Conservation (phyloP, 2,329 filamentous ascomycete species). For the Phaeosphaeriaceae sp. region DNA sequence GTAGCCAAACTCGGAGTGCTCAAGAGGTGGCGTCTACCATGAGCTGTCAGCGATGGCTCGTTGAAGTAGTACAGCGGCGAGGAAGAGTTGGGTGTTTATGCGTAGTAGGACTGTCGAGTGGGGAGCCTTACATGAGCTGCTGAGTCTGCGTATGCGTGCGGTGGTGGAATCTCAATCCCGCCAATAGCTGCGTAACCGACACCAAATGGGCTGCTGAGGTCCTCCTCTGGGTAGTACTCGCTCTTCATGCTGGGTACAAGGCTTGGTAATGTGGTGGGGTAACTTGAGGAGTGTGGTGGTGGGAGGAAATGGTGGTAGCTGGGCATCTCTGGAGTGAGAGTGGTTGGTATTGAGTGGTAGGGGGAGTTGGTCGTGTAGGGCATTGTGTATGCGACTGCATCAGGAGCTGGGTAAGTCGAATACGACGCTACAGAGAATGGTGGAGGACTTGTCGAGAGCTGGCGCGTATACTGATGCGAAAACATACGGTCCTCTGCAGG, state of each 20-base stretch:
- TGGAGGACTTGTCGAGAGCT: slow-evolving; percentile 74
- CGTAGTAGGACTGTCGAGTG: slow-evolving; percentile 47
- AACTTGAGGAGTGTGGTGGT: slow-evolving; percentile 51
- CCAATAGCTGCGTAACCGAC: slow-evolving; percentile 70
- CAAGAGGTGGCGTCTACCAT: slow-evolving; percentile 75
- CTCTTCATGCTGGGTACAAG: slow-evolving; percentile 69
- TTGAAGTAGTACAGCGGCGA: slow-evolving; percentile 30
- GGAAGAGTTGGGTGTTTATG: slow-evolving; percentile 39
- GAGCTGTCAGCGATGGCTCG: slow-evolving; percentile 46
- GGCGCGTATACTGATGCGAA: slow-evolving; percentile 68
- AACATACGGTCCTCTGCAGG: slow-evolving; percentile 74
- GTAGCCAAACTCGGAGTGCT: slow-evolving; percentile 62
- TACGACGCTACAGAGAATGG: slow-evolving; percentile 64
- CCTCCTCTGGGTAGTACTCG: slow-evolving; percentile 65
- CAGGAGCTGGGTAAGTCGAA: slow-evolving; percentile 70
- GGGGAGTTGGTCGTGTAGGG: slow-evolving; percentile 57
- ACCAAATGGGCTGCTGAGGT: slow-evolving; percentile 67
- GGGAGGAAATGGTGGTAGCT: slow-evolving; percentile 63
- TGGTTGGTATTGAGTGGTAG: slow-evolving; percentile 48
- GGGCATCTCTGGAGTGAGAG: slow-evolving; percentile 46
- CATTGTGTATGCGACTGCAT: slow-evolving; percentile 65
- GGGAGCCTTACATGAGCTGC: slow-evolving; percentile 76
- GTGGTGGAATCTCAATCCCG: slow-evolving; percentile 67
- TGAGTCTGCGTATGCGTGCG: slow-evolving; percentile 69
- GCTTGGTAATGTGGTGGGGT: slow-evolving; percentile 66